Percentiles rank a stretch among this genome's conserved stretches.
These are phyloP conservation scores for Pythium scleroteichum DNA, from an alignment of 352 stramenopile genomes.

Conservation along the genomic window DNA sequence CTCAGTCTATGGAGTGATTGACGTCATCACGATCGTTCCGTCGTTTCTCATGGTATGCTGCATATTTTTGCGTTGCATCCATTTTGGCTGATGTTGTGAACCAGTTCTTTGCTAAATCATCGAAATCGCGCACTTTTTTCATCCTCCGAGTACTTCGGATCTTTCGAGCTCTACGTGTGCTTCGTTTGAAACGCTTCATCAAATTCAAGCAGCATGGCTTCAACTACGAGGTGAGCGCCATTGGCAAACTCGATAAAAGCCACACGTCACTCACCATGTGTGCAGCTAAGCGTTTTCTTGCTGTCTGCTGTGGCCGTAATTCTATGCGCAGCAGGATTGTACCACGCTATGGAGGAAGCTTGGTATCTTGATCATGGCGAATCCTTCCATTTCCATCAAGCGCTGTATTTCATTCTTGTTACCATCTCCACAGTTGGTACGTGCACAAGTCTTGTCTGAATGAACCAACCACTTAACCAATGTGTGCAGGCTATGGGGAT, in stretches of 20 bases:
- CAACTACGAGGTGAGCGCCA: constrained; percentile 59
- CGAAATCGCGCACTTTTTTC: constrained; percentile 53
- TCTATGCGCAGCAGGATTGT: constrained; percentile 65
- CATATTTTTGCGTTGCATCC: too few relatives aligned
- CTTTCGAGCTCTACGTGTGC: constrained; percentile 62
- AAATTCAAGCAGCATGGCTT: constrained; percentile 67
- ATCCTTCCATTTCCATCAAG: constrained; percentile 55
- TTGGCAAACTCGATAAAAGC: neutral
- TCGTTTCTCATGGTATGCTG: constrained; percentile 52
- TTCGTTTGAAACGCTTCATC: constrained; percentile 59
- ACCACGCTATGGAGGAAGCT: constrained; percentile 59
- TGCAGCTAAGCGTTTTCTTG: constrained; percentile 63
- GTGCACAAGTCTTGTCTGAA: neutral
- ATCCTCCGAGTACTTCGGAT: constrained; percentile 71
- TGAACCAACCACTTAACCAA: neutral
- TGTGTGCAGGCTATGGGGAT: constrained; percentile 58
- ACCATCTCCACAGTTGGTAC: constrained; percentile 71
- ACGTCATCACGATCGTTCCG: constrained; percentile 71
- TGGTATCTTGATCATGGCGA: constrained; percentile 36
- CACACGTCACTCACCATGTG: neutral
- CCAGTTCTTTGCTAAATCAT: constrained; percentile 49
- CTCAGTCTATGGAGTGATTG: constrained; percentile 58
- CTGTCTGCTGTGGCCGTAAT: constrained; percentile 62
- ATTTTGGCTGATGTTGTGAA: neutral
- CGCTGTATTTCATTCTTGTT: constrained; percentile 77